Evolutionary conservation across 208 protist species (phyloP), one percentile per base, ranked within the genome.

Genomic region (Trypanosoma cruzi): DNA sequence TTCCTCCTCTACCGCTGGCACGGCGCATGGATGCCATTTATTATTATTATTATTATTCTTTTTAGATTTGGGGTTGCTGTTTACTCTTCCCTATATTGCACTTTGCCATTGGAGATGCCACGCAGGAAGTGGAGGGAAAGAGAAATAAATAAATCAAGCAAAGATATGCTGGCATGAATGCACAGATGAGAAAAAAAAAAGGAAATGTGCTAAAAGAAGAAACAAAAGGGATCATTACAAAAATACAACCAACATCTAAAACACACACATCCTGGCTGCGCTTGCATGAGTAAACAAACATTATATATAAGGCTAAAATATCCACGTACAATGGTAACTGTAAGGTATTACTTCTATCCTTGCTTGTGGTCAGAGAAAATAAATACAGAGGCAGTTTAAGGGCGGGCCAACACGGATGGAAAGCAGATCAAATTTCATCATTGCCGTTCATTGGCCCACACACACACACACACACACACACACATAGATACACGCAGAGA

Each of bases 1-100:
- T 31, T 31, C n/a, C 11, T 53, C 18, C 34, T 46, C 2, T 28
- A 61, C 32, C 20, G 36, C 28, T 20, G 5, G 56, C 1, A 28
- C 11, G 11, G 44, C 34, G 56, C 36, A 46, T 61, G 2, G 32
- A 32, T 46, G 29, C 14, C 56, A 61, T 61, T 61, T 36, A n/a
- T n/a, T 52, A 14, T 52, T 52, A 1, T n/a, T 52, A 4, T 52
- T 52, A 24, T 52, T 26, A 4, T 52, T 52, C 8, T 44, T 44
- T 44, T 44, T 44, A 16, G 18, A 44, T 44, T 44, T 3, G 18
- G 18, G 40, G 13, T 44, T 44, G 40, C 8, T 16, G 3, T 14
- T 14, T 20, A 44, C 1, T 44, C 40, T 44, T 7, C 3, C 4
- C 40, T 13, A 1, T 44, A 44, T 44, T 44, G 40, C 40, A 13